Percentiles rank a stretch among this genome's conserved stretches.
phyloP scores from a whole-genome alignment of 2,329 filamentous ascomycete genomes.

The Pestalotiopsis sp. region DNA sequence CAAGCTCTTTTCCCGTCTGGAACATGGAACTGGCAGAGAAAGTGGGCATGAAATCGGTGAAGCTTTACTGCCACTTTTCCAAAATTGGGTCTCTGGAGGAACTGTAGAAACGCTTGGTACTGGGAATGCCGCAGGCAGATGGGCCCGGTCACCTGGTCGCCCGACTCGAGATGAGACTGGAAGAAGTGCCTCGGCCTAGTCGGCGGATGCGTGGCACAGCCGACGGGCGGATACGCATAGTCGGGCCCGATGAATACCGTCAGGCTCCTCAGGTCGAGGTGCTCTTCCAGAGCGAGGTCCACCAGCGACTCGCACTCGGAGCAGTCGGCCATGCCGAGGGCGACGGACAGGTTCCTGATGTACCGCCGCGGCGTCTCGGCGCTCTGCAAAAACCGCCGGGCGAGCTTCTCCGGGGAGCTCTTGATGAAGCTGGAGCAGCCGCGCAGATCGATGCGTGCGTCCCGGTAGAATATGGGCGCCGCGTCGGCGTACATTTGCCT shows the following conservation, averaged over 20 bases:
- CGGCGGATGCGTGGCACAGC: conserved; percentile 1
- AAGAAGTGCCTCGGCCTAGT: not conserved
- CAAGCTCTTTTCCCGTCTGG: not conserved
- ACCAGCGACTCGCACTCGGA: not conserved
- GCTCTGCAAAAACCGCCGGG: not conserved
- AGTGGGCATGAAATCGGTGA: not conserved
- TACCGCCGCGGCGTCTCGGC: not conserved
- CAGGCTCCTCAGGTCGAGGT: not conserved
- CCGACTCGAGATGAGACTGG: not conserved
- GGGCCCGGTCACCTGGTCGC: not conserved
- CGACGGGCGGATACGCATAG: conserved; percentile 1
- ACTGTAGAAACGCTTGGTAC: not conserved
- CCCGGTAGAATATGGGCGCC: conserved; percentile 1
- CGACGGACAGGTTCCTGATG: not conserved
- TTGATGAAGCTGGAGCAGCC: not conserved
- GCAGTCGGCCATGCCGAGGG: conserved; percentile 1
- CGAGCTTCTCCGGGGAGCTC: not conserved
- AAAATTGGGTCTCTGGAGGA: not conserved
- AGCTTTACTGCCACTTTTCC: not conserved
- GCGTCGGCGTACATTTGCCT: conserved; percentile 5
- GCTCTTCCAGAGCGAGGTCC: not conserved
- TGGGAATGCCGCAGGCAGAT: not conserved
- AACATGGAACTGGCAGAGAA: conserved; percentile 3
- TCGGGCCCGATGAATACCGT: conserved; percentile 1
- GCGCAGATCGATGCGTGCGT: conserved; percentile 1